Conservation (phyloP, 768 basidiomycete species). For the Tricholoma matsutake region DNA sequence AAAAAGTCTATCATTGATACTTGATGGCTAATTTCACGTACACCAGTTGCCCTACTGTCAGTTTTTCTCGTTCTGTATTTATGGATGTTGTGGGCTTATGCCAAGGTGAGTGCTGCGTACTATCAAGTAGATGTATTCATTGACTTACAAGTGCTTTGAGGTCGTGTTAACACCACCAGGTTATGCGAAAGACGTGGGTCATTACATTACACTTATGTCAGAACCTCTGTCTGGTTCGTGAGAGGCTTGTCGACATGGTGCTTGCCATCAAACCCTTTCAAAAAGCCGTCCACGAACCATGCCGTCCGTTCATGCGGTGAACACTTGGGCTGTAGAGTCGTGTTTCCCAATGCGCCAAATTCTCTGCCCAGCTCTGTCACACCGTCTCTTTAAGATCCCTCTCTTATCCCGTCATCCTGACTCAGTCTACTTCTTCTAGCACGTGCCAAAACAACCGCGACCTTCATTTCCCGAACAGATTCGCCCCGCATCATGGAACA, state of each 20-base stretch:
- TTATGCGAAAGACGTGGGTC: constrained; percentile 60
- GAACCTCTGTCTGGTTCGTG: neutral
- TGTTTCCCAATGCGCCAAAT: neutral
- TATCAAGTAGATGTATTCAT: neutral
- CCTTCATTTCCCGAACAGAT: constrained; percentile 22
- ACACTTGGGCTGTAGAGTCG: neutral
- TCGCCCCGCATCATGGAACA: neutral
- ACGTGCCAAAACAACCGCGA: constrained; percentile 23
- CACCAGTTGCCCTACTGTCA: constrained; percentile 63
- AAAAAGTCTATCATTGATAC: neutral
- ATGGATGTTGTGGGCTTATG: constrained; percentile 80
- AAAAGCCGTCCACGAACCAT: neutral
- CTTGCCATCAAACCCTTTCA: neutral
- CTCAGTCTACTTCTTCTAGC: constrained; percentile 12
- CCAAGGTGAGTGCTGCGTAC: constrained; percentile 47
- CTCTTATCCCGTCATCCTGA: neutral
- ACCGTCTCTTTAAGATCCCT: neutral
- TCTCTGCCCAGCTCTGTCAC: neutral
- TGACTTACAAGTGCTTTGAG: constrained; percentile 33
- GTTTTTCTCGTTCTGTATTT: constrained; percentile 60
- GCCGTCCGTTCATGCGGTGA: no score
- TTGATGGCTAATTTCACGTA: constrained; percentile 5
- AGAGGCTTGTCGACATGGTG: neutral
- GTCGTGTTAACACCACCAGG: constrained; percentile 67
- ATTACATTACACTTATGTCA: neutral